These are phyloP conservation scores for Phytopythium sindhum DNA, from an alignment of 352 stramenopile genomes.

Conservation along the genomic window DNA sequence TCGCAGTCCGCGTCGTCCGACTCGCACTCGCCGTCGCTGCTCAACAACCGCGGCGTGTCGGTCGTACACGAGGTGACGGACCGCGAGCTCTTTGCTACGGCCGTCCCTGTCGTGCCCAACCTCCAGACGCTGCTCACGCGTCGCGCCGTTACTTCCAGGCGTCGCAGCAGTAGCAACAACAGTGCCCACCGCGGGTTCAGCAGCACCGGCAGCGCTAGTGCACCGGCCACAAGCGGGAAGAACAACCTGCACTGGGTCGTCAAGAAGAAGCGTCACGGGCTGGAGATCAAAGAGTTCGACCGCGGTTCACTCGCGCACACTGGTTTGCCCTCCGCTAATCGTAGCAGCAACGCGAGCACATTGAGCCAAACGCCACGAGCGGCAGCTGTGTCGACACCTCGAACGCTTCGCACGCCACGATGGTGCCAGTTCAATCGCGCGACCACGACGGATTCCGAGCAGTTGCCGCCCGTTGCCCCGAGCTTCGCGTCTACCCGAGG, in stretches of 20 bases:
- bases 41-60: constrained; percentile 2
- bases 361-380: background rate
- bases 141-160: background rate
- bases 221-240: background rate
- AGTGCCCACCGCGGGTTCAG: background rate
- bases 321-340: no score
- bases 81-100: constrained; percentile 30
- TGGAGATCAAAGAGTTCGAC: constrained; percentile 52
- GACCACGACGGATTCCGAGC: background rate
- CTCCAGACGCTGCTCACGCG: constrained; percentile 30
- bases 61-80: constrained; percentile 19
- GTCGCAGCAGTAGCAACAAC: background rate
- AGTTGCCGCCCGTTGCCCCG: background rate
- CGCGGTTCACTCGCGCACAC: constrained; percentile 17
- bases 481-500: background rate
- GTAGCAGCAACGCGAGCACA: background rate
- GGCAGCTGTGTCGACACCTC: background rate
- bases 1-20: constrained; percentile 1
- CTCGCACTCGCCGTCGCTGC: constrained; percentile 1
- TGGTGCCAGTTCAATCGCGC: constrained; percentile 7
- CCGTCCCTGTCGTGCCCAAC: constrained; percentile 29
- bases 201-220: background rate
- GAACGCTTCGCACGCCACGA: constrained; percentile 1
- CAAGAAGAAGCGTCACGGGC: constrained; percentile 39
- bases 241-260: constrained; percentile 26